Base-by-base conservation (phyloP, 305 asterid genomes). In the Solanum aculeatissimum region DNA sequence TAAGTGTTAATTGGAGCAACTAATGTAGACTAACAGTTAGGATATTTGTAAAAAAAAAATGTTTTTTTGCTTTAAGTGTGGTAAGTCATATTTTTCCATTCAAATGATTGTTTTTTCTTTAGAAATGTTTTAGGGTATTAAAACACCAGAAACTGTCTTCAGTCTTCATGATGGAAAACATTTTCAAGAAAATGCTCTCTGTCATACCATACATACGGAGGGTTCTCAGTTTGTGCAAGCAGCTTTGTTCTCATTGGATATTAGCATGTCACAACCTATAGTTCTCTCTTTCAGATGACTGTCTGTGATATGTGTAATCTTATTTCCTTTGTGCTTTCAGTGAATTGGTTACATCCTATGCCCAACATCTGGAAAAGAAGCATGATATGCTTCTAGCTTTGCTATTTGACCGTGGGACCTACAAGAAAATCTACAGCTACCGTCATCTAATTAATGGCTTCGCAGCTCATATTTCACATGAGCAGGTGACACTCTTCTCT, bases 311-410 rank as follows among this genome's bases (percentile, higher is more conserved):
- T 79, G 86, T 69, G 81, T 83, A 81, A 83, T 32, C 38, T 45
- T 62, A 45, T 85, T 77, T 38, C 19, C 65, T 57, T 49, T 86
- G 60, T 69, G 77, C 85, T 88, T 92, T 72, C 94, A 95, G 99
- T 86, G 98, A 95, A 49, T 81, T 87, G 82, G 98, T 92, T 80
- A 85, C 88, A 77, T 91, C 95, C 25, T 97, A 97, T 86, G 92
- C 95, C 72, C 92, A 58, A 40, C 99, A 97, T 88, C 90, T 97
- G 80, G 97, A 89, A 87, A 93, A 89, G 90, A 93, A 91, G 83
- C 99, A 97, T 82, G 99, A 97, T 79, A 95, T 95, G 98, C 95
- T 97, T 91, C 98, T 97, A 4, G 97, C 88, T 63, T 88, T 94
- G 97, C 87, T 97, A 84, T 97, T 97, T 85, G 98, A 93, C 42